Base-by-base conservation (phyloP, 352 stramenopile species). In the Sclerospora graminicola region DNA sequence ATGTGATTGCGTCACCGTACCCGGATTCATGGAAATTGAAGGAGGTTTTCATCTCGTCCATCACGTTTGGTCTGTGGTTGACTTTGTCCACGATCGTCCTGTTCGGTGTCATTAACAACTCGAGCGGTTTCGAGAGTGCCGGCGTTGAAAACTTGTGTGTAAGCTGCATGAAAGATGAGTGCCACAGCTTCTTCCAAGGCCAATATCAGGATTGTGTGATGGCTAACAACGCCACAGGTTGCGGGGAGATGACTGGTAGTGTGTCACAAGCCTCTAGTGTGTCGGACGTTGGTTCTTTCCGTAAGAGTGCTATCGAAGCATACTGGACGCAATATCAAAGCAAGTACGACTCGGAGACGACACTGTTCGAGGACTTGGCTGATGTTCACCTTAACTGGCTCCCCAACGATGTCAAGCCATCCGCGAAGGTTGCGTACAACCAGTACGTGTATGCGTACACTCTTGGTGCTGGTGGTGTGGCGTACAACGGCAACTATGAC, bases 11-110 rank as follows among this genome's bases (percentile, higher is more conserved):
- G 15, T 80, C 65, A 48, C 73, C 69, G 21, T 52, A 63, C 27
- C 73, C 73, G 2, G 69, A 83, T 61, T 82, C 69, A 51, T 83
- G 73, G 73, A 82, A 83, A 52, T 48, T 85, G 35, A 70, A 72
- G 49, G 57, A 81, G 45, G 67, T 85, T 38, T 85, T 85, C 44
- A 69, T 85, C 30, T 67, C 63, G 13, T 82, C 69, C 19, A 82
- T 83, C 41, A 52, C 53, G 37, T 86, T 84, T 45, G 74, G 74
- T 23, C 41, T 83, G 34, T 86, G 70, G 71, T 48, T 86, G 38
- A 69, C n/a, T n/a, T n/a, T n/a, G n/a, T n/a, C n/a, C n/a, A n/a
- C n/a, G n/a, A n/a, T n/a, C n/a, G n/a, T n/a, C 66, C 41, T 86
- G 38, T 86, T 86, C 34, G 52, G 42, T 13, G 41, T 85, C 5